A percentile compares a stretch with the other conserved stretches of the same genome.
Evolutionary conservation across 129 eudicot genomes (phyloP).

Genomic region (Centaurea solstitialis): DNA sequence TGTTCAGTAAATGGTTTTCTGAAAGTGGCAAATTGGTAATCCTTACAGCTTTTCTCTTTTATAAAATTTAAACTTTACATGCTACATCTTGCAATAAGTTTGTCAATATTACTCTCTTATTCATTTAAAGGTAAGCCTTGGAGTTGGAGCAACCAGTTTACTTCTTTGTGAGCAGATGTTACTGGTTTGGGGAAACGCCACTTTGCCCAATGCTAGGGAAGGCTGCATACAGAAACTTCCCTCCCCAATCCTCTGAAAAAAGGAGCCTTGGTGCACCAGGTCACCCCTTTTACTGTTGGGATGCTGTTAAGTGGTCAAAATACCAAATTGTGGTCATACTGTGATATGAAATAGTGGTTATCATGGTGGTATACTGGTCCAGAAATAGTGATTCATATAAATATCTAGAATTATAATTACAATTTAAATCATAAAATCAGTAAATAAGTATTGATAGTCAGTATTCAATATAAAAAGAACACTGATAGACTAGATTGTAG

Average conservation of each 20-base stretch:
- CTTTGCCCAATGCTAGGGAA: neutral
- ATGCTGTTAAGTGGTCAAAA: too few species aligned
- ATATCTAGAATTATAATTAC: too few species aligned
- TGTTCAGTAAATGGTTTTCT: constrained; percentile 99
- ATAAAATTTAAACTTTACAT: neutral
- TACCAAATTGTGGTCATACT: too few species aligned
- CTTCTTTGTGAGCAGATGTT: neutral
- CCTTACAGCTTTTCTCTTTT: constrained; percentile 13
- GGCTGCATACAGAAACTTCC: neutral
- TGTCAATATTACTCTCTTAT: neutral
- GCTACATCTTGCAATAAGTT: constrained; percentile 4
- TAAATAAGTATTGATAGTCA: too few species aligned
- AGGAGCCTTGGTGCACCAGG: neutral
- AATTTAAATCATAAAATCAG: too few species aligned
- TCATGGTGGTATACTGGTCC: too few species aligned
- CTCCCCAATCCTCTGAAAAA: neutral
- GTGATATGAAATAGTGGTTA: too few species aligned
- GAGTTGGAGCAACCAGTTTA: neutral
- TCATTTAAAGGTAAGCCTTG: neutral
- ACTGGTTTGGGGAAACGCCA: neutral
- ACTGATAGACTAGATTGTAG: too few species aligned
- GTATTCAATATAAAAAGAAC: too few species aligned
- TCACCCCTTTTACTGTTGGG: neutral
- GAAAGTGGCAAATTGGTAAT: constrained; percentile 96
- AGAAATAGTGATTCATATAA: too few species aligned